Evolutionary conservation across 768 basidiomycete species (phyloP), one percentile per base, ranked within the genome.

Genomic region (Russula vinacea): DNA sequence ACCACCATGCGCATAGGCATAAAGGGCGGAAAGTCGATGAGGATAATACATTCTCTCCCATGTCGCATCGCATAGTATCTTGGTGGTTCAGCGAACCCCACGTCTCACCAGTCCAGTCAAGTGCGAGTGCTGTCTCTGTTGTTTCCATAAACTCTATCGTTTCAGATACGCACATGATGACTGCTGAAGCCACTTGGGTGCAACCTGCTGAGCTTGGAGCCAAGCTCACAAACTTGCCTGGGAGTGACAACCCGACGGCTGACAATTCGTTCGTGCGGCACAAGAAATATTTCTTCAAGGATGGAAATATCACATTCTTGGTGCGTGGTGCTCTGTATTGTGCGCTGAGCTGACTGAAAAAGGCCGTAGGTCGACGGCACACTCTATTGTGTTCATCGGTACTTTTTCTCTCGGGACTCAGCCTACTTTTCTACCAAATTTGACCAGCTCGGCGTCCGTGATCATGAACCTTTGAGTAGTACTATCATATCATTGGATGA

Each of bases 221-320:
- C 17, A 33, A 58, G 2, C 9, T 45, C 9, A 49, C 22, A 17
- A 3, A 26, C 32, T 9, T 32, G 26, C 5, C 42, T 22, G 52
- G 19, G 17, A 24, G 17, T 17, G 44, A 22, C 33, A 32, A 22
- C 17, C 42, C 37, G 19, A n/a, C 22, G 9, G 11, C 19, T 16
- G 64, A 44, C 2, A 42, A 50, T 10, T 52, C 64, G 19, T 65
- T 58, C 26, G 13, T 44, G 17, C 44, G 8, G 24, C 60, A 68
- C 35, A 35, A 57, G 5, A 45, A 7, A 32, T 67, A 57, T 13
- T 68, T 45, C 19, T 60, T 68, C 39, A 62, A 45, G 42, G 67
- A 66, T n/a, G 65, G 67, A 26, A 68, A 62, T 26, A 52, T 68
- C 13, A 68, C 61, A 19, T 67, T 68, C 50, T 29, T 68, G 14